Evolutionary conservation across 2,329 filamentous ascomycete genomes (phyloP).

Genomic region (Ceratocystis huliohia): DNA sequence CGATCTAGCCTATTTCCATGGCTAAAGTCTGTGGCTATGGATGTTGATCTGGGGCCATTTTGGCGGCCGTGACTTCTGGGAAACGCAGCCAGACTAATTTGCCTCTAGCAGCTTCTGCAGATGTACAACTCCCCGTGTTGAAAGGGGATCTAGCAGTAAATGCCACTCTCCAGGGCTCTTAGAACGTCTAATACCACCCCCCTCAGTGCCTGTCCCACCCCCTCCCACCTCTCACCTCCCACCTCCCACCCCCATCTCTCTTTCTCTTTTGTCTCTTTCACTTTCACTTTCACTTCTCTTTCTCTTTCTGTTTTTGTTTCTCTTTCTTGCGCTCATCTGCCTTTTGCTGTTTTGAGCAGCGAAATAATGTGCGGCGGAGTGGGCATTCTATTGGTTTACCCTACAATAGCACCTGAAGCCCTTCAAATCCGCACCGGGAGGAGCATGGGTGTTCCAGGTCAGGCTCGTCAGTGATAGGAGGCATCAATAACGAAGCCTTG

Average conservation of each 20-base stretch:
- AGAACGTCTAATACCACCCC: neutral
- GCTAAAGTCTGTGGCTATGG: neutral
- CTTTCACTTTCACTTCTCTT: no score
- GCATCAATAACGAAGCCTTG: neutral
- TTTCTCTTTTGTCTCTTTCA: no score
- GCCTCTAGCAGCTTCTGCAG: neutral
- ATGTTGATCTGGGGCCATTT: neutral
- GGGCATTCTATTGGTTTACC: neutral
- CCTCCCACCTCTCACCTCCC: neutral
- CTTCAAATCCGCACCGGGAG: neutral
- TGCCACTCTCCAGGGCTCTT: neutral
- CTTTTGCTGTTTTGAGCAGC: neutral
- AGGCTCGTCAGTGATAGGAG: neutral
- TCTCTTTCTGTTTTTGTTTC: no score
- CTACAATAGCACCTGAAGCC: neutral
- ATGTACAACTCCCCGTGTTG: neutral
- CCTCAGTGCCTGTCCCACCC: neutral
- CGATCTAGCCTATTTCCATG: neutral
- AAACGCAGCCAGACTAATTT: neutral
- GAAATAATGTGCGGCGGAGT: no score
- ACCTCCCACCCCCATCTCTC: no score
- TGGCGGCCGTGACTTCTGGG: neutral
- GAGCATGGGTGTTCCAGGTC: neutral
- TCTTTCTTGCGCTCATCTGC: neutral
- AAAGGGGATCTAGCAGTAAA: neutral